Evolutionary conservation across 169 alveolate genomes (phyloP), one percentile per base, ranked within the genome.

Genomic region (Plasmodium falciparum): DNA sequence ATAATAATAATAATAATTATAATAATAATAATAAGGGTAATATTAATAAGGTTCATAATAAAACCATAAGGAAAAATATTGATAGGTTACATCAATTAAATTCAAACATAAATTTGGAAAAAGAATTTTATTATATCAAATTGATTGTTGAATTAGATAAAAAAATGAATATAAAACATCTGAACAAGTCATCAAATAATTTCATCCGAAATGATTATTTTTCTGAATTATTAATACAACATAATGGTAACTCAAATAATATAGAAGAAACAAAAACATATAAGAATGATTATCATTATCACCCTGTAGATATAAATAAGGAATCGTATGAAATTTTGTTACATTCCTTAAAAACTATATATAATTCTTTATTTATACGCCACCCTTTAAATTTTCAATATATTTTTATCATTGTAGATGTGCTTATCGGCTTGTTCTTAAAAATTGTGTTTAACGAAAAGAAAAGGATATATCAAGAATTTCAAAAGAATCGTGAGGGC

Each of bases 401-500:
- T 20, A 54, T 49, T 47, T 47, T 86, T 63, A 70, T 86, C 29
- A 86, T 86, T 24, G 22, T 86, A 13, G 29, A 58, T 45, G 61
- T 86, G 9, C 74, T 70, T 20, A 50, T 73, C 26, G 73, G 49
- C 22, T 73, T 86, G 29, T 52, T 72, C 24, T 56, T 86, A 52
- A 86, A 73, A 73, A 47, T 86, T 71, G 92, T 86, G 15, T 22
- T 49, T 15, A 62, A 73, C 39, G 78, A 86, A 50, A 86, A 22
- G 62, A 45, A 86, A 33, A 47, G 61, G 24, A 71, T 71, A 13
- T 73, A 73, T 49, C 62, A 73, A 7, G 71, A 33, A 63, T 61
- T 20, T 17, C 73, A 49, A 20, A 66, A 61, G 15, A 12, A 66
- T n/a, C 12, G 17, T n/a, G 12, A 11, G 13, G 50, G 47, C 3